Conservation (phyloP, 805 yeast genomes). For the Kodamaea hsintzibuensis region DNA sequence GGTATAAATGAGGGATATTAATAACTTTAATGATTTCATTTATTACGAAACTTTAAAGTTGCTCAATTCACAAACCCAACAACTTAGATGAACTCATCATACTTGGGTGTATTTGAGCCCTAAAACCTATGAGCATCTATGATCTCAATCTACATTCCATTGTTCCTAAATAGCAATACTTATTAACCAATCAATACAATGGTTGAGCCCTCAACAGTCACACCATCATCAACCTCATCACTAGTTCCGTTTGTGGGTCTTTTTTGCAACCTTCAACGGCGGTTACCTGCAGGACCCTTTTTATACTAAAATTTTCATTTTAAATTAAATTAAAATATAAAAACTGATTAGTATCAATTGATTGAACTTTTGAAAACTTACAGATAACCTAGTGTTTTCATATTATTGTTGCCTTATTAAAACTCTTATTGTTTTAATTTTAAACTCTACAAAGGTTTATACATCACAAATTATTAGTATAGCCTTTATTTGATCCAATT, state of each 20-base stretch:
- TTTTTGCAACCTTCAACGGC: conserved; percentile 1
- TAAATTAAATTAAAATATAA: not conserved
- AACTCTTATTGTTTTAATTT: not conserved
- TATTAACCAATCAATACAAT: not conserved
- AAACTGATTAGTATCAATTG: not conserved
- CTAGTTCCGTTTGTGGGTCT: not conserved
- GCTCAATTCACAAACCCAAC: too few relatives aligned
- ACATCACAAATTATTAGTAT: conserved; percentile 4
- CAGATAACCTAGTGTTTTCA: not conserved
- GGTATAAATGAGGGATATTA: too few relatives aligned
- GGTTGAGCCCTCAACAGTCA: conserved; percentile 2
- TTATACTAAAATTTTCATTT: not conserved
- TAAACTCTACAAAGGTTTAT: conserved; percentile 5
- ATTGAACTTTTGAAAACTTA: not conserved
- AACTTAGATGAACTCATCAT: too few relatives aligned
- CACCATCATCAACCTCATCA: not conserved
- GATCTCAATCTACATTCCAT: not conserved
- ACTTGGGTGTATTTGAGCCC: too few relatives aligned
- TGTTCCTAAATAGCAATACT: too few relatives aligned
- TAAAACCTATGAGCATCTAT: too few relatives aligned
- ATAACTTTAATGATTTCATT: too few relatives aligned
- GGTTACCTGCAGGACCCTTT: not conserved
- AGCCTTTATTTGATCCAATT: not conserved
- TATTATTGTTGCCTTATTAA: not conserved
- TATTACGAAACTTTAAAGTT: too few relatives aligned